Base-by-base conservation (phyloP, 2,329 filamentous ascomycete species). In the Botrytis galanthina region DNA sequence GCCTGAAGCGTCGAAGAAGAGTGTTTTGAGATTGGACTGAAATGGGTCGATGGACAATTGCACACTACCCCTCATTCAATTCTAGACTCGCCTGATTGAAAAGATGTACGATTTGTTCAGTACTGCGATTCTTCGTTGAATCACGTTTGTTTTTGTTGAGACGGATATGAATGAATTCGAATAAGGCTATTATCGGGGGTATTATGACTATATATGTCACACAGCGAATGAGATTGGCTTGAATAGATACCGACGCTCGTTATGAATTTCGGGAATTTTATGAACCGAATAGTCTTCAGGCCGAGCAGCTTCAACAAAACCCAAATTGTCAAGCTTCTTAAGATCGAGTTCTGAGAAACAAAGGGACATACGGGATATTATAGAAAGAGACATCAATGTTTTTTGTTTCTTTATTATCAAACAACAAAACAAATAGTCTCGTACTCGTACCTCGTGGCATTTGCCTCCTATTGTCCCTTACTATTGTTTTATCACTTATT, bases 401-500 rank as follows among this genome's bases (percentile, higher is more conserved):
- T 16, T 32, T 32, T 6, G 3, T 32, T 69, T 26, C 48, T 57
- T 57, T 57, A 4, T 57, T 32, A 37, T n/a, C 12, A 0, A 22
- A 69, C 48, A 57, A 69, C 2, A 22, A 2, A 57, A 69, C 1
- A 10, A 26, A 32, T 5, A 32, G 3, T 42, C 29, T 57, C 35
- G n/a, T 69, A 42, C 48, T 57, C 48, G 6, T 22, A 26, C 29
- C 37, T 42, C 7, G 10, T 57, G 66, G 35, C 35, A 57, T 29
- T 57, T 69, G 37, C 48, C 10, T 57, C n/a, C 37, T 57, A 69
- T 69, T 69, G 66, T 69, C 32, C 37, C 35, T 69, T 69, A 44
- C n/a, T 22, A 69, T 69, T 69, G 66, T 69, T 42, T 37, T 32
- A 57, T 10, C 37, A 3, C 8, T 20, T 10, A 4, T 57, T 44